Conservation (phyloP, 2,329 filamentous ascomycete genomes). For the Septoria petroselini region DNA sequence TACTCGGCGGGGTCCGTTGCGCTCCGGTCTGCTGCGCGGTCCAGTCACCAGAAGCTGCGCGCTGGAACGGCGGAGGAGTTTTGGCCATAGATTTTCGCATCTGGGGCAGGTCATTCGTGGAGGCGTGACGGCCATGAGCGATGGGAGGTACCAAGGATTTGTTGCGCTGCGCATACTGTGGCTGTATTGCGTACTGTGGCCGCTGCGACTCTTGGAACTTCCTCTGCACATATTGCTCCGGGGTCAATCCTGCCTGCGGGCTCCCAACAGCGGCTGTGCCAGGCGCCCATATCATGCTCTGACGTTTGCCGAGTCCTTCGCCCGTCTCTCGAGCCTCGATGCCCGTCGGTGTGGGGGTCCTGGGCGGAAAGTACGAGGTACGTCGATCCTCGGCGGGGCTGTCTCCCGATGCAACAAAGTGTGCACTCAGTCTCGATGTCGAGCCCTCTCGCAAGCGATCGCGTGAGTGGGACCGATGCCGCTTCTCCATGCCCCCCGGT, state of each 20-base stretch:
- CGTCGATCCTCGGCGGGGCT: constrained; percentile 33
- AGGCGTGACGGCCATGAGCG: constrained; percentile 31
- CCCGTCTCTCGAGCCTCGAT: constrained; percentile 26
- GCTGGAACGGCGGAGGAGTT: constrained; percentile 45
- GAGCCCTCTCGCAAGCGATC: constrained; percentile 31
- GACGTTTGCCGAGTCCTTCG: constrained; percentile 51
- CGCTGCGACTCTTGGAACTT: constrained; percentile 41
- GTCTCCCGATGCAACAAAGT: constrained; percentile 19
- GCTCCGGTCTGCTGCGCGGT: constrained; percentile 31
- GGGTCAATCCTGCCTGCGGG: constrained; percentile 58
- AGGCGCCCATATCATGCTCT: constrained; percentile 77
- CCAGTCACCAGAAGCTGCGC: constrained; percentile 47
- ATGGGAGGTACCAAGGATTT: constrained; percentile 30
- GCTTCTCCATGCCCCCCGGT: constrained; percentile 31
- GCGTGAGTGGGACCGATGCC: constrained; percentile 31
- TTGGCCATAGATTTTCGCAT: constrained; percentile 30
- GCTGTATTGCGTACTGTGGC: constrained; percentile 54
- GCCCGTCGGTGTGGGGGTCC: constrained; percentile 29
- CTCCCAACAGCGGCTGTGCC: constrained; percentile 53
- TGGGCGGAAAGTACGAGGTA: constrained; percentile 37
- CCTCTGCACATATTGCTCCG: constrained; percentile 82
- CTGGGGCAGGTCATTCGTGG: constrained; percentile 24
- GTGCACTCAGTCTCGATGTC: constrained; percentile 21
- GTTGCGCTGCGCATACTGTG: constrained; percentile 47
- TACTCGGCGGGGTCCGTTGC: constrained; percentile 32